Evolutionary conservation across 2,329 filamentous ascomycete genomes (phyloP), one percentile per base, ranked within the genome.

Genomic region (Chrysosporium queenslandicum): DNA sequence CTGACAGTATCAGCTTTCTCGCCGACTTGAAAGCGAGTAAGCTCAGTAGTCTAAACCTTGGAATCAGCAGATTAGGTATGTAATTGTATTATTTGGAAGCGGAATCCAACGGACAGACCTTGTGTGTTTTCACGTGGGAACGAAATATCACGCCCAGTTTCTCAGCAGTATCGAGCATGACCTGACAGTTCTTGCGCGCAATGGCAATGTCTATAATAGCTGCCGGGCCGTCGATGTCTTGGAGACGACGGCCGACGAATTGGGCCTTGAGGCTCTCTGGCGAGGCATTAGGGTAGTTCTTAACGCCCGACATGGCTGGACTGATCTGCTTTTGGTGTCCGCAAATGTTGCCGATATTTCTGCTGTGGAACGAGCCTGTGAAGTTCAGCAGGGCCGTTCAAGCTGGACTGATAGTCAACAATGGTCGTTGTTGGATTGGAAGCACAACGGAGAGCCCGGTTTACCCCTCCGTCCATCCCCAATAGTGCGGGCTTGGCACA

Each of bases 61-160:
- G 4, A 2, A 29, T 56, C 25, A 56, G 54, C 46, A 27, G n/a
- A n/a, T n/a, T n/a, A n/a, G n/a, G n/a, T n/a, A n/a, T 23, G 14
- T 29, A 16, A 16, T 30, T 25, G 11, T 34, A 34, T 14, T 34
- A n/a, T 34, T 12, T 6, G 12, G 9, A 6, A 14, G 32, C 32
- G 12, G 32, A 30, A 30, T 30, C n/a, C 5, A 5, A 12, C 23
- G 34, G 9, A 43, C 46, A 37, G 27, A 58, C 56, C 56, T 91
- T 91, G 66, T 91, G 86, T 34, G 85, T 88, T 70, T 90, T 91
- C 56, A 90, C 80, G 65, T 91, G 86, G 3, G 84, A 81, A 50
- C 86, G 75, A 72, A 87, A 90, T 11, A 74, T 75, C 32, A 89
- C 72, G 0, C 75, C 73, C 21, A 89, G 67, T 52, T 70, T 69